A percentile compares a stretch with the other conserved stretches of the same genome.
These are phyloP conservation scores for Nissolia schottii DNA, from an alignment of 306 rosid species.

Conservation along the genomic window DNA sequence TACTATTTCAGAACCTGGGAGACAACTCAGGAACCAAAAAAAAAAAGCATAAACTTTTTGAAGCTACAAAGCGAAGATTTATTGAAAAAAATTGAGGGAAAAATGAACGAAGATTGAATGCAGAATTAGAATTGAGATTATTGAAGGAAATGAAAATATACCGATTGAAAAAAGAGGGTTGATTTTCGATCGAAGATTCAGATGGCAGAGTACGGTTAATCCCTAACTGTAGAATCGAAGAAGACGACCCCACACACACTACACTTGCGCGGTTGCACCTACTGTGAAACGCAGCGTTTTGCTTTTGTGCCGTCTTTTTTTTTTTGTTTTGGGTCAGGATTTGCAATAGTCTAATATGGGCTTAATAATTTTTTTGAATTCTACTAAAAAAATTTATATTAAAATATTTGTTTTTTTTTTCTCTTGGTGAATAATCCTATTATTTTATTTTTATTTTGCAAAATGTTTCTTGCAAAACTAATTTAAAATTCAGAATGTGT, in stretches of 20 bases:
- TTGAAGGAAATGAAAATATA: slow-evolving; percentile 2
- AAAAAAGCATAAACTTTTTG: neutral
- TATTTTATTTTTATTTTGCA: neutral
- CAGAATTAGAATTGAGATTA: neutral
- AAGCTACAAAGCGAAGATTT: neutral
- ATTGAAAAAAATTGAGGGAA: neutral
- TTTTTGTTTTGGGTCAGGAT: neutral
- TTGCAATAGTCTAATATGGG: too few relatives aligned
- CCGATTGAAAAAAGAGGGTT: slow-evolving; percentile 13
- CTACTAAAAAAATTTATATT: too few relatives aligned
- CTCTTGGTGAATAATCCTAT: neutral
- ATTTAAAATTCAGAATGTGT: neutral
- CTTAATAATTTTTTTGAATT: too few relatives aligned
- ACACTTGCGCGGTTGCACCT: neutral
- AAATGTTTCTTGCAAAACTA: neutral
- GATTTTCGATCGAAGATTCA: slow-evolving; percentile 16
- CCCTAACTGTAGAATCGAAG: slow-evolving; percentile 20
- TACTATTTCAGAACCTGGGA: slow-evolving; percentile 8
- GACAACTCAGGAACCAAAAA: neutral
- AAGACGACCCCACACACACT: neutral
- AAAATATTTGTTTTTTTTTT: too few relatives aligned
- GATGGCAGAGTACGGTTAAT: neutral
- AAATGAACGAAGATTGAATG: neutral
- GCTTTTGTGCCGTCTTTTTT: neutral
- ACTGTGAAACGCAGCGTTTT: slow-evolving; percentile 21